Conservation (phyloP, 371 early-diverging fungal genomes). For the Mortierella sp. region DNA sequence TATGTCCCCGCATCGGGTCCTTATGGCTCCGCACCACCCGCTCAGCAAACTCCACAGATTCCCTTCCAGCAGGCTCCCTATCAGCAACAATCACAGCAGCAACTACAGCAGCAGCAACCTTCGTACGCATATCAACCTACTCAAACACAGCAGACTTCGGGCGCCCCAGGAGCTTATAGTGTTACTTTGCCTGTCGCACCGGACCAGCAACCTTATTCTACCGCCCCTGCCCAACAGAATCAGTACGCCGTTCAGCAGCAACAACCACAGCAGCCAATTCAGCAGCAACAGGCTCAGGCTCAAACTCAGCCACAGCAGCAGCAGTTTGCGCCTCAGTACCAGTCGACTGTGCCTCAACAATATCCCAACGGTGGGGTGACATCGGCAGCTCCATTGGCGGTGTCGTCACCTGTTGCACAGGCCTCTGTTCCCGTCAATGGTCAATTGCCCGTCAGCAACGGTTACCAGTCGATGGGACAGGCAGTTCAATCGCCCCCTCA, state of each 20-base stretch:
- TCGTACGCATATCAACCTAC: constrained; percentile 24
- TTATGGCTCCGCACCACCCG: constrained; percentile 10
- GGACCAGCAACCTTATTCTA: constrained; percentile 20
- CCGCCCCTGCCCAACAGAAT: constrained; percentile 10
- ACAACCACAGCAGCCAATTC: constrained; percentile 11
- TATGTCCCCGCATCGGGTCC: constrained; percentile 30
- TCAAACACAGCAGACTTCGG: constrained; percentile 13
- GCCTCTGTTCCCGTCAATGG: constrained; percentile 11
- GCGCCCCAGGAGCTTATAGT: background rate
- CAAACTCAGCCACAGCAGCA: constrained; percentile 8
- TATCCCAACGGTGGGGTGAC: background rate
- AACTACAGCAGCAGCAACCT: constrained; percentile 12
- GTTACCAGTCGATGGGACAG: constrained; percentile 22
- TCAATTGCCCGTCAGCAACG: constrained; percentile 20
- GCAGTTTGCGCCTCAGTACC: constrained; percentile 14
- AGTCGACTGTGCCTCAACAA: constrained; percentile 2
- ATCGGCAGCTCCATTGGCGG: background rate
- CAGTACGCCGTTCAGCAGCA: constrained; percentile 15
- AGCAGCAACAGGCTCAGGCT: constrained; percentile 13
- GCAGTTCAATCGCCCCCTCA: constrained; percentile 25
- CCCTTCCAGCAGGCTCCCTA: constrained; percentile 29
- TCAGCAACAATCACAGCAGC: constrained; percentile 18
- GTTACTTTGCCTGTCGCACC: constrained; percentile 5
- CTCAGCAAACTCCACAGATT: constrained; percentile 35
- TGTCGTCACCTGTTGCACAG: background rate